Conservation (phyloP, 768 basidiomycete species). For the Kondoa malvinella region DNA sequence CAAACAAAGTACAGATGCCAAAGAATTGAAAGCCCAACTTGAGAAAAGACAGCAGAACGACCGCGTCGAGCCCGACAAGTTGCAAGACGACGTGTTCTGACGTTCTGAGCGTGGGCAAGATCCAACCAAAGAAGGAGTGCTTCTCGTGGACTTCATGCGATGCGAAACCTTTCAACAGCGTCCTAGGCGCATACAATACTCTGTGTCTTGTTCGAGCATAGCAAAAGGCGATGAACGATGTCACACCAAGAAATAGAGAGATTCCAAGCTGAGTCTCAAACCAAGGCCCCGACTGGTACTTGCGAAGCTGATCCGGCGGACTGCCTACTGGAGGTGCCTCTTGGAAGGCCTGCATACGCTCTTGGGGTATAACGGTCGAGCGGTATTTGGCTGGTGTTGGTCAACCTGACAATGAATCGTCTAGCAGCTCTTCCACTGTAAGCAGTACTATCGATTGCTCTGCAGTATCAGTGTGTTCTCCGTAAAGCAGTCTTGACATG, state of each 20-base stretch:
- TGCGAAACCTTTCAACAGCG: conserved; percentile 85
- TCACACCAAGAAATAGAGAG: conserved; percentile 56
- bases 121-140: conserved; percentile 84
- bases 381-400: too few species aligned
- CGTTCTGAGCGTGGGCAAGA: conserved; percentile 71
- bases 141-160: conserved; percentile 82
- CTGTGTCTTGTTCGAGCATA: conserved; percentile 77
- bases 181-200: conserved; percentile 74
- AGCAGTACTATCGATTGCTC: too few species aligned
- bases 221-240: conserved; percentile 72
- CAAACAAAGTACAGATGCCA: conserved; percentile 64
- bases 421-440: too few species aligned
- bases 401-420: too few species aligned
- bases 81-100: conserved; percentile 88
- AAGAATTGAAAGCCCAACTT: conserved; percentile 90
- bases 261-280: conserved; percentile 75
- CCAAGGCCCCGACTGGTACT: not conserved
- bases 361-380: too few species aligned
- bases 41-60: conserved; percentile 87
- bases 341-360: not conserved
- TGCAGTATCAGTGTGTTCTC: too few species aligned
- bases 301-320: not conserved
- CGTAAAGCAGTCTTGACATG: too few species aligned
- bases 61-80: conserved; percentile 91
- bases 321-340: not conserved